A percentile compares a stretch with the other conserved stretches of the same genome.
phyloP scores from a whole-genome alignment of 441 rosid genomes.

The Croton setiger region DNA sequence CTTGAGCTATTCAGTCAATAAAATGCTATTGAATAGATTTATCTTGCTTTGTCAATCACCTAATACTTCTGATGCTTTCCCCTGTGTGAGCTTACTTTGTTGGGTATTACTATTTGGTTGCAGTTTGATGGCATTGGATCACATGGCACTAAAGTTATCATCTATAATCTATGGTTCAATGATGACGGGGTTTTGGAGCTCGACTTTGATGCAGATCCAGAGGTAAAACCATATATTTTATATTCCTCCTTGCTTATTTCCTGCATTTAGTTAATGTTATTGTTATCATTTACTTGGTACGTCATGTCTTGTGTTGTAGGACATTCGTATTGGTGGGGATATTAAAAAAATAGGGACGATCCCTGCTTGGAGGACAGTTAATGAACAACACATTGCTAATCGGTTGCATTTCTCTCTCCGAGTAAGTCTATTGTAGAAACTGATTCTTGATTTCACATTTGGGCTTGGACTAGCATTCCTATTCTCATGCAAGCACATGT shows the following conservation, averaged over 20 bases:
- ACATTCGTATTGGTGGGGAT: conserved; percentile 73
- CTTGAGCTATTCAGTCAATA: too few relatives aligned
- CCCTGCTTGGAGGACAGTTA: conserved; percentile 45
- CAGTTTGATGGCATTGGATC: conserved; percentile 79
- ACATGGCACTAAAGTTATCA: conserved; percentile 84
- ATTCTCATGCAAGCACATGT: neutral
- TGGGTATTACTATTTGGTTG: conserved; percentile 14
- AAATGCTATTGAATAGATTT: too few relatives aligned
- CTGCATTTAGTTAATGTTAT: conserved; percentile 7
- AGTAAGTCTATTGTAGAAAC: conserved; percentile 39
- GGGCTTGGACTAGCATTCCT: neutral
- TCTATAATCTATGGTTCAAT: conserved; percentile 82
- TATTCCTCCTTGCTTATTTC: conserved; percentile 3
- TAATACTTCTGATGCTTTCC: too few relatives aligned
- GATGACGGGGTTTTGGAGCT: conserved; percentile 68
- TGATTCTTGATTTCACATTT: neutral
- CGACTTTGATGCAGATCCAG: conserved; percentile 63
- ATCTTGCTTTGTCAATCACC: too few relatives aligned
- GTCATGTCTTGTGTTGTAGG: conserved; percentile 39
- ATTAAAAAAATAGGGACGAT: conserved; percentile 32
- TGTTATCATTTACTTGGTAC: conserved; percentile 19
- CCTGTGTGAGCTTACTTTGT: too few relatives aligned
- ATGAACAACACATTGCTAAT: conserved; percentile 71
- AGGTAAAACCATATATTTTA: conserved; percentile 39
- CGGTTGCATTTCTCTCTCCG: conserved; percentile 69